These are phyloP conservation scores for Acer saccharum DNA, from an alignment of 345 rosid species.

Conservation along the genomic window DNA sequence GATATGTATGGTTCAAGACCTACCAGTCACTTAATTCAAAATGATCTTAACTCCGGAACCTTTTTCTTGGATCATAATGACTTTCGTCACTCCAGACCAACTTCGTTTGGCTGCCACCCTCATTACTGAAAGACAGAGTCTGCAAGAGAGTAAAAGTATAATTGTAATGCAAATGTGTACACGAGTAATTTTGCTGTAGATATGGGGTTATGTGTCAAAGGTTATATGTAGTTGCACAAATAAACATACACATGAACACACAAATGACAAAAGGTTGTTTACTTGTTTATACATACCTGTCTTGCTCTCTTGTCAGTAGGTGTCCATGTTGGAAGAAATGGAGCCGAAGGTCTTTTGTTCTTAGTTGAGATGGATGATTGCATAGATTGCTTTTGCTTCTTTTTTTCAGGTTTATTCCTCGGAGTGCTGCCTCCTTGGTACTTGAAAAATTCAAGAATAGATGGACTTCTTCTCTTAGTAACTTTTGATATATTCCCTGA, in stretches of 20 bases:
- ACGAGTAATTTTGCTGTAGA: background rate
- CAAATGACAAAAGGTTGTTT: background rate
- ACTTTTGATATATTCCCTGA: constrained; percentile 44
- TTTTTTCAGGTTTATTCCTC: constrained; percentile 43
- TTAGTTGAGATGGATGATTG: constrained; percentile 39
- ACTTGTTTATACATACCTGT: constrained; percentile 40
- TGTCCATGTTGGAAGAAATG: constrained; percentile 51
- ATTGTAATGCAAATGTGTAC: background rate
- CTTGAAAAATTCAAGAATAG: constrained; percentile 78
- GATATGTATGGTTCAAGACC: constrained; percentile 5
- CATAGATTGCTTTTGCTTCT: constrained; percentile 56
- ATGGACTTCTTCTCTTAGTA: constrained; percentile 69
- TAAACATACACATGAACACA: background rate
- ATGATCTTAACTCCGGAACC: constrained; percentile 17
- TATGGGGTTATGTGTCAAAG: background rate
- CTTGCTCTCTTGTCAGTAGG: constrained; percentile 78
- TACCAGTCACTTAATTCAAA: constrained; percentile 17
- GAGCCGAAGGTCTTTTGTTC: constrained; percentile 38
- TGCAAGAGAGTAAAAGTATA: constrained; percentile 34
- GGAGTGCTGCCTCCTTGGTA: constrained; percentile 64
- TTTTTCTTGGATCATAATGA: constrained; percentile 34
- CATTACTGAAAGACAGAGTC: constrained; percentile 63
- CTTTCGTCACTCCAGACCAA: constrained; percentile 70
- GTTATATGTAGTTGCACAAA: background rate
- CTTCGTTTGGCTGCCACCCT: constrained; percentile 68